phyloP scores from a whole-genome alignment of 2,329 filamentous ascomycete genomes.

The Pseudogymnoascus sp. region DNA sequence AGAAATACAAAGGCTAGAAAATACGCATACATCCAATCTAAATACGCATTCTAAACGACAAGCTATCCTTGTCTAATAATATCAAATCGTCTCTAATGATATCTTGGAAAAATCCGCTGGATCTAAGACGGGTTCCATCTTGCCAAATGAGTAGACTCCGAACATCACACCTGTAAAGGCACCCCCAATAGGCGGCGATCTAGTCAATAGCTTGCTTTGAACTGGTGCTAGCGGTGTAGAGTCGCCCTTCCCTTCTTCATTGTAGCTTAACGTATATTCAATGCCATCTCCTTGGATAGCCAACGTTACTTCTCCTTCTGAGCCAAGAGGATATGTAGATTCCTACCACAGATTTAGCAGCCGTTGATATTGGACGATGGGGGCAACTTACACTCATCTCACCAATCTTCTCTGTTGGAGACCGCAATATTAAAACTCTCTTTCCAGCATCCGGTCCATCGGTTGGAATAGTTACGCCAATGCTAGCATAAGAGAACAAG shows the following conservation, averaged over 20 bases:
- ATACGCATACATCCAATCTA: neutral
- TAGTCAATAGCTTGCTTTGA: slow-evolving; percentile 12
- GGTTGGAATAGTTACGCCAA: slow-evolving; percentile 30
- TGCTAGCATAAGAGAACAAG: slow-evolving; percentile 36
- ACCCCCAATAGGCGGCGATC: slow-evolving; percentile 15
- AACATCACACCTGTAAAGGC: slow-evolving; percentile 18
- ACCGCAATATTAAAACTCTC: neutral
- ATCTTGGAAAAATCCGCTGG: slow-evolving; percentile 14
- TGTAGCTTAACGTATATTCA: slow-evolving; percentile 2
- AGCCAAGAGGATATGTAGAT: neutral
- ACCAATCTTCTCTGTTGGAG: neutral
- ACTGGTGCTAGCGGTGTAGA: neutral
- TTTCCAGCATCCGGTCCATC: neutral
- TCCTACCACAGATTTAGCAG: neutral
- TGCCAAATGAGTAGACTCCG: slow-evolving; percentile 16
- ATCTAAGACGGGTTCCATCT: slow-evolving; percentile 17
- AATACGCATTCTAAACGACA: neutral
- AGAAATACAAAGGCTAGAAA: neutral
- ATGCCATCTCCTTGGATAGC: slow-evolving; percentile 5
- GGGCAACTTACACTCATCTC: neutral
- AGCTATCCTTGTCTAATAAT: neutral
- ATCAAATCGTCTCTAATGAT: neutral
- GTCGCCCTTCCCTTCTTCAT: neutral
- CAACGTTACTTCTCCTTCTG: neutral
- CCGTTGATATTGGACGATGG: too few species aligned